Evolutionary conservation across 768 basidiomycete species (phyloP), one percentile per base, ranked within the genome.

Genomic region (Exidia glandulosa): DNA sequence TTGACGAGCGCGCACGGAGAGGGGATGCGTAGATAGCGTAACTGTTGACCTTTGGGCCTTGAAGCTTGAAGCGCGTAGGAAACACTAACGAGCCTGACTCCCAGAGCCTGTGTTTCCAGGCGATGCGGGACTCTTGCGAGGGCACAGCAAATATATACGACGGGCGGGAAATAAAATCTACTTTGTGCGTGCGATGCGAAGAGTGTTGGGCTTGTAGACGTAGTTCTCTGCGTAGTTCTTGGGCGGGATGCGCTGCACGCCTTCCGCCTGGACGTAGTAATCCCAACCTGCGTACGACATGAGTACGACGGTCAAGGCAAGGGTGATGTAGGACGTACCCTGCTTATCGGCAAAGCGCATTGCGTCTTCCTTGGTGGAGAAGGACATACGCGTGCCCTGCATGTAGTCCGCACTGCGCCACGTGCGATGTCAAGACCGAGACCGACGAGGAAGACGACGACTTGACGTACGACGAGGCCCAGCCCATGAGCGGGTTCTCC

Each of bases 401-500:
- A 95, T 88, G 73, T 96, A 97, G 73, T 97, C 94, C 60, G 92
- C 94, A 63, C 91, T 92, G 62, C 19, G 23, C n/a, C n/a, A n/a
- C n/a, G n/a, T n/a, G 47, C 32, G 27, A 37, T 16, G 34, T 54
- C 32, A 34, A 31, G 19, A 36, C 7, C 33, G 27, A 25, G 27
- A 33, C 47, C 32, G 19, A n/a, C 2, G 37, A 27, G 9, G 9
- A 23, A 27, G 29, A 27, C 48, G 56, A 36, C 27, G 9, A 16
- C 12, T 32, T 19, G 10, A 80, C 89, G 74, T 70, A 94, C 89
- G 92, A 93, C 76, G 87, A 90, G 0, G 94, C 94, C 79, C 82
- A 99, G 48, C 95, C 95, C 91, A 98, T 99, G 65, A 99, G 71
- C 3, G 92, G 91, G 69, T 98, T 99, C 79, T 97, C 94, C 95